phyloP scores from a whole-genome alignment of 192 early-diverging fungal genomes.

The Entomortierella beljakovae region DNA sequence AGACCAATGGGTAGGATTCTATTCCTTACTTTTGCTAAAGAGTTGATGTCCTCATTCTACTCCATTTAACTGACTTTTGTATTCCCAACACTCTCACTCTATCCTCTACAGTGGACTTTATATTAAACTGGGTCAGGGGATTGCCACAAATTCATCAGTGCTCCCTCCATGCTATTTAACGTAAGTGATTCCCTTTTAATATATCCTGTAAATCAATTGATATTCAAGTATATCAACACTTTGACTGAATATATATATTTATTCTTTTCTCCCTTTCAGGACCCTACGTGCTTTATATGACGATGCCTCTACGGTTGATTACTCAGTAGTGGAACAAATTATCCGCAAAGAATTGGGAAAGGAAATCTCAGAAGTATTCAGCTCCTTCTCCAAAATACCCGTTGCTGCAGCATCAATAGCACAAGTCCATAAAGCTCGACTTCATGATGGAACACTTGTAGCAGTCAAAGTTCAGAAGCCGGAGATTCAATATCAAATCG shows the following conservation, averaged over 20 bases:
- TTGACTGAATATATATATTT: no score
- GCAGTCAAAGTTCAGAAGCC: slow-evolving; percentile 97
- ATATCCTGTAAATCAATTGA: neutral
- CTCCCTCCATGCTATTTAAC: slow-evolving; percentile 63
- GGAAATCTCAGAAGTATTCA: slow-evolving; percentile 73
- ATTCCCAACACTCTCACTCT: no score
- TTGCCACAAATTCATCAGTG: slow-evolving; percentile 74
- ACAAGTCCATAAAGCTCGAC: slow-evolving; percentile 88
- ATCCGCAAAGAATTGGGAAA: slow-evolving; percentile 76
- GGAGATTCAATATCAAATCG: slow-evolving; percentile 85
- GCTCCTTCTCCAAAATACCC: slow-evolving; percentile 73
- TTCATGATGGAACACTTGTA: slow-evolving; percentile 75
- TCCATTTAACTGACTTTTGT: no score
- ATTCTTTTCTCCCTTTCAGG: slow-evolving; percentile 1
- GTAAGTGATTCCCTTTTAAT: slow-evolving; percentile 39
- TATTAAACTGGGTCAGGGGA: slow-evolving; percentile 82
- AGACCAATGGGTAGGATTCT: slow-evolving; percentile 70
- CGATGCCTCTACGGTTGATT: slow-evolving; percentile 81
- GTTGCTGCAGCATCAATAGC: slow-evolving; percentile 94
- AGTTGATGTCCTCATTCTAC: slow-evolving; percentile 1
- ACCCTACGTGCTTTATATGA: slow-evolving; percentile 81
- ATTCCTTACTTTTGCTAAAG: slow-evolving; percentile 2
- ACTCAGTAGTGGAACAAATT: slow-evolving; percentile 69
- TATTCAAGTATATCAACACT: neutral
- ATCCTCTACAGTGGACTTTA: slow-evolving; percentile 72